Evolutionary conservation across 352 stramenopile species (phyloP), one percentile per base, ranked within the genome.

Genomic region (Elongisporangium undulatum): DNA sequence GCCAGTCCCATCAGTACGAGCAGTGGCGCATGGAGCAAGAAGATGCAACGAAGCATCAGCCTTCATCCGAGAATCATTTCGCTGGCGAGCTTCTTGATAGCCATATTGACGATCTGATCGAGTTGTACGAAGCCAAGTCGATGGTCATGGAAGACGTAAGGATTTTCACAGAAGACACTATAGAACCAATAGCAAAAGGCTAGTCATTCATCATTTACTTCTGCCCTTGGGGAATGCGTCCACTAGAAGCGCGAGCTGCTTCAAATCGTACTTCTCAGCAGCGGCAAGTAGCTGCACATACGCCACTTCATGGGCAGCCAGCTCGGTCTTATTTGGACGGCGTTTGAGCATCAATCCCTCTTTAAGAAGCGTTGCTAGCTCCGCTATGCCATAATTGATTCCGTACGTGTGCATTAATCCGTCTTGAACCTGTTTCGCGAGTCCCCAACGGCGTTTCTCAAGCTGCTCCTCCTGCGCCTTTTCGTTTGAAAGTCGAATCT

Each of bases 261-360:
- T 89, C 2, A 92, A 67, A 24, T 91, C 83, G 49, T 91, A 92
- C 52, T 92, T 92, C 56, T 92, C 83, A 2, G 79, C 70, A 3
- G 81, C 81, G 6, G 71, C 79, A 39, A 90, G 72, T 2, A 92
- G 72, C 53, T 90, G 79, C 17, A 88, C 69, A 16, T 78, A 71
- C 4, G 68, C 68, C 10, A 91, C 78, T 38, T 92, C 79, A 13
- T 70, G 77, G 10, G 66, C 52, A 12, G 63, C 72, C 3, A 88
- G 54, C 19, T 85, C 74, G 10, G 48, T 45, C 16, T 55, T 50
- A 2, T 57, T 59, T 5, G 38, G 57, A 4, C 70, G 48, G 39
- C 29, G 58, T 49, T 86, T 82, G 22, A 85, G 61, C 15, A 63
- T 29, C 17, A 87, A 66, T 0, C 78, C 80, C n/a, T 79, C 72